Evolutionary conservation across 208 protist species (phyloP).

Genomic region (Leishmania aethiopica): DNA sequence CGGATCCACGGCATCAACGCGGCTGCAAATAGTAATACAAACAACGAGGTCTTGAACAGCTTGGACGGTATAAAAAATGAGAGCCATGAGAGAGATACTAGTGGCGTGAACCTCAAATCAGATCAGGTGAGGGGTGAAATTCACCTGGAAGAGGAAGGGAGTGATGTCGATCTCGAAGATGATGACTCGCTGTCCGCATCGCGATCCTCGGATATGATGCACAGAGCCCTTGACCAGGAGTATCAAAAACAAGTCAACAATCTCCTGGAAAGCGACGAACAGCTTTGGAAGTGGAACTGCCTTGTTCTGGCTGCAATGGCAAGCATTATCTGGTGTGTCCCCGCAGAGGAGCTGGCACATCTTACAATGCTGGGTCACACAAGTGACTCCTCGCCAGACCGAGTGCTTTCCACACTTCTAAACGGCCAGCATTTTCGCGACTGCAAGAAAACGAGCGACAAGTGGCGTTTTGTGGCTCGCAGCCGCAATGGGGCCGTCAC

Average conservation of each 20-base stretch:
- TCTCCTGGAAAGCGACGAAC: slow-evolving; percentile 78
- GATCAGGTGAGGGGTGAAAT: not conserved
- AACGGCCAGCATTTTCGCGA: slow-evolving; percentile 54
- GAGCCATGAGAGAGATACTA: not conserved
- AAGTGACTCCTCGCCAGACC: slow-evolving; percentile 29
- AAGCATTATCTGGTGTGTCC: slow-evolving; percentile 57
- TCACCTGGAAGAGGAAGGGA: slow-evolving; percentile 11
- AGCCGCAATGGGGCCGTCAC: slow-evolving; percentile 78
- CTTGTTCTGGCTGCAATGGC: slow-evolving; percentile 62
- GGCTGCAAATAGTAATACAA: not conserved
- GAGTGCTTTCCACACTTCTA: slow-evolving; percentile 39
- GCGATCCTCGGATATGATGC: slow-evolving; percentile 5
- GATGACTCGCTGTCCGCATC: not conserved
- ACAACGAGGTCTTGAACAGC: not conserved
- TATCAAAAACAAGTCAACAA: slow-evolving; percentile 57
- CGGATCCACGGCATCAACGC: slow-evolving; percentile 14
- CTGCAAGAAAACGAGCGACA: slow-evolving; percentile 74
- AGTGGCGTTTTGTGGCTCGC: slow-evolving; percentile 70
- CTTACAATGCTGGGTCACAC: slow-evolving; percentile 50
- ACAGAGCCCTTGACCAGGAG: slow-evolving; percentile 27
- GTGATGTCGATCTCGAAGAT: slow-evolving; percentile 32
- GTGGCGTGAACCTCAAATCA: not conserved
- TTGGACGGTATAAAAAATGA: not conserved
- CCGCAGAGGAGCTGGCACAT: slow-evolving; percentile 59
- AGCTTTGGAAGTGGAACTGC: slow-evolving; percentile 87